Conservation (phyloP, 805 yeast species). For the Wickerhamomyces bovis region DNA sequence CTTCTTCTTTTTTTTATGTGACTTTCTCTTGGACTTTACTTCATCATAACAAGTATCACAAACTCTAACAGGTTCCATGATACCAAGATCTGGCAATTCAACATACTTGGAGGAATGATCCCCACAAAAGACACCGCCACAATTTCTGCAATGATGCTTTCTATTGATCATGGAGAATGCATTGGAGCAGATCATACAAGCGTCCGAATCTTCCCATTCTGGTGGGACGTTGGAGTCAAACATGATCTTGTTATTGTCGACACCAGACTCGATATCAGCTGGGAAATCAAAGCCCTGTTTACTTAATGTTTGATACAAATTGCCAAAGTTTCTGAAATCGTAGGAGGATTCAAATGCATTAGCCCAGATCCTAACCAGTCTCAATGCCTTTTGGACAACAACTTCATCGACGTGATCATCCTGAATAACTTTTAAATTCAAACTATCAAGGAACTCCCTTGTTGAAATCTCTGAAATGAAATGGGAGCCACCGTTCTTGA, state of each 20-base stretch:
- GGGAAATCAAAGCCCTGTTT: constrained; percentile 69
- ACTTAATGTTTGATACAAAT: constrained; percentile 52
- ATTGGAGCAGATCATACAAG: constrained; percentile 89
- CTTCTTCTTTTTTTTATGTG: constrained; percentile 20
- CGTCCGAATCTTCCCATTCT: constrained; percentile 94
- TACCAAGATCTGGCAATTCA: constrained; percentile 79
- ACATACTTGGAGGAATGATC: constrained; percentile 70
- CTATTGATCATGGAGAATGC: constrained; percentile 77
- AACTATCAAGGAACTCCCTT: constrained; percentile 79
- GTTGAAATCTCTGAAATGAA: constrained; percentile 74
- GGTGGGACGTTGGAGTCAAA: constrained; percentile 92
- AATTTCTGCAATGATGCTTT: constrained; percentile 94
- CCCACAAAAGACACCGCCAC: constrained; percentile 93
- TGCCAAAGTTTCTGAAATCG: constrained; percentile 58
- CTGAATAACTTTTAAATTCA: constrained; percentile 40
- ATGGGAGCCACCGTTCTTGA: constrained; percentile 88
- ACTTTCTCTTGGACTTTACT: constrained; percentile 36
- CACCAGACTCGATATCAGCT: constrained; percentile 22
- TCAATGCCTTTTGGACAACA: constrained; percentile 56
- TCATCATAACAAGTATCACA: constrained; percentile 85
- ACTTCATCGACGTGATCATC: constrained; percentile 37
- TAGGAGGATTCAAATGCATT: constrained; percentile 62
- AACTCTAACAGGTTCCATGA: constrained; percentile 83
- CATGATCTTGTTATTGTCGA: constrained; percentile 40
- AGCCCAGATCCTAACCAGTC: constrained; percentile 72